Base-by-base conservation (phyloP, 768 basidiomycete genomes). In the Collybia sp. region DNA sequence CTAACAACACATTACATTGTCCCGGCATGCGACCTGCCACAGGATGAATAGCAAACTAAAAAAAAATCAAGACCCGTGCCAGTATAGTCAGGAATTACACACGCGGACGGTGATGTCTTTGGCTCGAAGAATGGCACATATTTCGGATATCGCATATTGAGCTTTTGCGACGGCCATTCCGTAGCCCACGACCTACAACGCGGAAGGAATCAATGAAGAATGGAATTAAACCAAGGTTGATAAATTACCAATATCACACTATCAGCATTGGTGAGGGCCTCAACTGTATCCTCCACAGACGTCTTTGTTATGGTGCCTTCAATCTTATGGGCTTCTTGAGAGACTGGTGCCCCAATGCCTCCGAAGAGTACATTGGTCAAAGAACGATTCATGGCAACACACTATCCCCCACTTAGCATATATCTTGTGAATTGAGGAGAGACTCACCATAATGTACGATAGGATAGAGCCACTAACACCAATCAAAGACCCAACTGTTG, bases 151-250 rank as follows among this genome's bases (percentile, higher is more conserved):
- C 12, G 82, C 80, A 59, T 87, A 88, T 55, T 93, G 91, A 5
- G 91, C 91, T 60, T 90, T 92, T 16, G 91, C 90, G 1, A 93
- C 90, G 20, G 91, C 91, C 88, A 93, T 91, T 32, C 91, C 91
- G 58, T 93, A 92, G 12, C 88, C 87, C 12, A 90, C 85, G 31
- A 87, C 83, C 85, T 85, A 44, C 20, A 36, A 25, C 25, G 25
- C 10, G 41, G 40, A 40, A 25, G 25, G 44, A 20, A 33, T 25
- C 4, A 12, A 35, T 43, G 34, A 35, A 42, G 25, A 20, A 13
- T 37, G 19, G 30, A 2, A 15, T 30, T 35, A 12, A 43, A 40
- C 36, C 16, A 11, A 44, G 25, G 25, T 25, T 25, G 25, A 25
- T 8, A 8, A 39, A 12, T 9, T 56, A 84, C 87, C 62, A 93